phyloP scores from a whole-genome alignment of 768 basidiomycete genomes.

The Termitomyces heimii region DNA sequence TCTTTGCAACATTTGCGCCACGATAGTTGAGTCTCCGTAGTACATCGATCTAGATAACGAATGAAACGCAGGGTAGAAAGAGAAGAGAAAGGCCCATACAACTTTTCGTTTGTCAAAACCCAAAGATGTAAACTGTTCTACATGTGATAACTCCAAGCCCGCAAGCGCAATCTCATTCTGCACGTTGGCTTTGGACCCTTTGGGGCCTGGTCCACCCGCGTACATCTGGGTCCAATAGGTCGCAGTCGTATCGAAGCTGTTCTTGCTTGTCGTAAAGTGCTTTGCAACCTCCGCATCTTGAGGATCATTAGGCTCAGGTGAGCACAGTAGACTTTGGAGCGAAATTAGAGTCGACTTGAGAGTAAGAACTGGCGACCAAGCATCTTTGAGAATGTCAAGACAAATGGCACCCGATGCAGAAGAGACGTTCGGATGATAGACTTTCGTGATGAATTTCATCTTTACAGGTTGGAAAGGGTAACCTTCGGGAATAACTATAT shows the following conservation, averaged over 20 bases:
- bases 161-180: slow-evolving; percentile 67
- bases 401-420: slow-evolving; percentile 95
- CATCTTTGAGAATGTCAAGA: slow-evolving; percentile 81
- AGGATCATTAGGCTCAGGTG: slow-evolving; percentile 93
- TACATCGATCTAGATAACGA: slow-evolving; percentile 66
- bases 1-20: slow-evolving; percentile 71
- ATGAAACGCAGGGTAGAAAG: slow-evolving; percentile 2
- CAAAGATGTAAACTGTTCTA: slow-evolving; percentile 75
- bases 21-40: slow-evolving; percentile 85
- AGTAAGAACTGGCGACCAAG: slow-evolving; percentile 94
- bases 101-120: slow-evolving; percentile 84
- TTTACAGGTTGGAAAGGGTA: slow-evolving; percentile 94
- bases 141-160: slow-evolving; percentile 77
- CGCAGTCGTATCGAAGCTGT: slow-evolving; percentile 88
- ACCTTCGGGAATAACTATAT: slow-evolving; percentile 88
- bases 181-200: slow-evolving; percentile 42
- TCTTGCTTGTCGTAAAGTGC: slow-evolving; percentile 86
- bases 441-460: slow-evolving; percentile 98
- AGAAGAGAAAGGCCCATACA: slow-evolving; percentile 42
- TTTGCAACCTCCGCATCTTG: slow-evolving; percentile 99
- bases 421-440: slow-evolving; percentile 94
- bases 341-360: slow-evolving; percentile 96
- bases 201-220: slow-evolving; percentile 63
- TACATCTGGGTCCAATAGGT: slow-evolving; percentile 92
- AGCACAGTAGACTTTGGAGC: slow-evolving; percentile 87